Evolutionary conservation across 129 eudicot species (phyloP), one percentile per base, ranked within the genome.

Genomic region (Apium graveolens): DNA sequence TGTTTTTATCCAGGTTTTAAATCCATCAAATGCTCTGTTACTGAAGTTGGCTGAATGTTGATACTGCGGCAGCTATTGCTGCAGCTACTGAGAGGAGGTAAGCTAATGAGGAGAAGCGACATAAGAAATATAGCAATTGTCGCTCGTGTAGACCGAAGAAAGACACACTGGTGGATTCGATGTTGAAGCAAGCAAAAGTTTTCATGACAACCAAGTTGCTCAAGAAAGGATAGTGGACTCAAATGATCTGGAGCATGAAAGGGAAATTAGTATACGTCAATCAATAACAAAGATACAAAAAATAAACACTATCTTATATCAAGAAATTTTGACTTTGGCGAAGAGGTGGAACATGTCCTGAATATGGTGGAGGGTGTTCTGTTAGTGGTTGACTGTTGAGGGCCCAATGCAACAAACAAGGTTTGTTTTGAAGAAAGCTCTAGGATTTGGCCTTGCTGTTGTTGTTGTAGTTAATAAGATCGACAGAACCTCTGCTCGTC

Each of bases 381-480:
- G 51, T 78, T 95, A 88, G 99, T 95, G 98, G 98, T 95, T 31
- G 99, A 95, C 99, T 45, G 98, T 95, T 66, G 98, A 95, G 87
- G 98, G 98, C 74, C 98, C 98, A 65, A 95, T 95, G 99, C 99
- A 97, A 35, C 97, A 95, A 80, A 95, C 99, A 78, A 88, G 99
- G 87, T 95, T 95, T 85, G 98, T 95, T 49, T 81, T 95, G 81
- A 95, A 95, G 86, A 95, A 95, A 83, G 98, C 98, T 86, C 88
- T 95, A 46, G 98, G 91, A 87, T 95, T 95, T 78, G 98, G 98
- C 72, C 98, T 82, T 85, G 96, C 98, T 31, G 98, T 95, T 75
- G 94, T 95, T 66, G 99, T 95, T 39, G 99, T 95, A 44, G 96
- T 95, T 49, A 95, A 95, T 73, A 95, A 95, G 81, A 85, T 95